Evolutionary conservation across 2,329 filamentous ascomycete genomes (phyloP).

Genomic region (Penicillium griseofulvum): DNA sequence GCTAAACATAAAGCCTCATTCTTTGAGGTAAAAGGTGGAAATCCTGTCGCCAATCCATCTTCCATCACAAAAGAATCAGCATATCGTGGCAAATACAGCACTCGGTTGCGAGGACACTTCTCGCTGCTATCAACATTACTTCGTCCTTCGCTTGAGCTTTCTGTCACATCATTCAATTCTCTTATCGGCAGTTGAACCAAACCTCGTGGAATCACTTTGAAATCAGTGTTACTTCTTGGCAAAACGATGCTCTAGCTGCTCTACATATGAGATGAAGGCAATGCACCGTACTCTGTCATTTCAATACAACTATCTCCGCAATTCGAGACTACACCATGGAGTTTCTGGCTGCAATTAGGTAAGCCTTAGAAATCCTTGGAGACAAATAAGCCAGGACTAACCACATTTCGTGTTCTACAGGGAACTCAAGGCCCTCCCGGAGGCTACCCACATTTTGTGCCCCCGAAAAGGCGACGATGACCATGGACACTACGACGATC

Average conservation of each 20-base stretch:
- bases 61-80: neutral
- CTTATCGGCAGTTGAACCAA: neutral
- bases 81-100: neutral
- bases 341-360: conserved; percentile 45
- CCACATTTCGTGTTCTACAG: conserved; percentile 21
- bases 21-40: neutral
- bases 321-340: conserved; percentile 33
- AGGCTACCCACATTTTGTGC: conserved; percentile 64
- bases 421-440: conserved; percentile 45
- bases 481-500: conserved; percentile 61
- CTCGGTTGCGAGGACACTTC: neutral
- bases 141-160: neutral
- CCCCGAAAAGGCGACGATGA: conserved; percentile 64
- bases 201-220: neutral
- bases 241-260: conserved; percentile 4
- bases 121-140: neutral
- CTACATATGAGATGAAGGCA: conserved; percentile 12
- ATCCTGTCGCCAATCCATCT: neutral
- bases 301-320: conserved; percentile 4
- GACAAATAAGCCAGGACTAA: conserved; percentile 8
- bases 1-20: neutral
- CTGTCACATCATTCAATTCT: neutral
- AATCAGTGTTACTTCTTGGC: neutral
- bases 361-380: conserved; percentile 13
- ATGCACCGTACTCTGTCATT: conserved; percentile 15